Base-by-base conservation (phyloP, 202 grass and related monocot genomes). In the Hordeum pubiflorum region DNA sequence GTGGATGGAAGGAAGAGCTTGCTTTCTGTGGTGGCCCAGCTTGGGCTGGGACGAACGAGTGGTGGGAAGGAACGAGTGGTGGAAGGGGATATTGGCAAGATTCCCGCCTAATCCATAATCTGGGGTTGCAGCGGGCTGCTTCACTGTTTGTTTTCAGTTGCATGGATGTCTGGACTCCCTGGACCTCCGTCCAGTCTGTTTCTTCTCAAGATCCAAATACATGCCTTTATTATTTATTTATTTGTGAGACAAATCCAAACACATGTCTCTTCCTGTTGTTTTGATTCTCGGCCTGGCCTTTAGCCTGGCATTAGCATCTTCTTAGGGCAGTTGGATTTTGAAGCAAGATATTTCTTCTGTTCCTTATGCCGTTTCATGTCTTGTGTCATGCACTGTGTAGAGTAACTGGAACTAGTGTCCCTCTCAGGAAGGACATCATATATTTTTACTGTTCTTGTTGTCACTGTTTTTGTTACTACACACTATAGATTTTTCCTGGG, bases 41-140 rank as follows among this genome's bases (percentile, higher is more conserved):
- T 37, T 63, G 56, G 15, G 77, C 81, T 83, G 72, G 33, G 78
- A 78, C 1, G 73, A 83, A 91, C 39, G 81, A 82, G 78, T 94
- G 82, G 78, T 72, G 26, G 77, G 9, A 60, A 74, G 29, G 63
- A 87, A 86, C 63, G 89, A 81, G 84, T 94, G 89, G 92, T 86
- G 82, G 1, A 65, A 75, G 87, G 79, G 55, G 73, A 87, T 82
- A 32, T 58, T 58, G 23, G 4, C 38, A 70, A 88, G 89, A 94
- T 92, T 94, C 89, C 79, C 58, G 76, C 84, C 89, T 92, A 83
- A 94, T 94, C 92, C 87, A 87, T 73, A 94, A 85, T 70, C 37
- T 86, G 72, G 43, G 81, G 84, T 50, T 24, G 52, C 79, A 84
- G 63, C 59, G 13, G 39, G 14, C 60, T 55, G 13, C 77, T 58